phyloP scores from a whole-genome alignment of 2,329 filamentous ascomycete genomes.

The Penicillium sp. region DNA sequence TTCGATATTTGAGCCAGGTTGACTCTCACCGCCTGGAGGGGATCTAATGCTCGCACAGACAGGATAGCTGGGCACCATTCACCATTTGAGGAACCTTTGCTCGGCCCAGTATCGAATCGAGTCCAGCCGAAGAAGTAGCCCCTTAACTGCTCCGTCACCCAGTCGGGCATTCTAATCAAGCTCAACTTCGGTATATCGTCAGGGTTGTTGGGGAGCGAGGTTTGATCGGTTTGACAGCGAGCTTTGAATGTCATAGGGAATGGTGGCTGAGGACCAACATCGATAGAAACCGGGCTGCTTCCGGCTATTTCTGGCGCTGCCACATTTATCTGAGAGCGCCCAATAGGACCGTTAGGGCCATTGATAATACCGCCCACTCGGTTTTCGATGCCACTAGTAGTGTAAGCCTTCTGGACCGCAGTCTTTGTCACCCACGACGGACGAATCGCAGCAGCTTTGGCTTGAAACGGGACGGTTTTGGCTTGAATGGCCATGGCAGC shows the following conservation, averaged over 20 bases:
- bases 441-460: conserved; percentile 26
- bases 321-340: conserved; percentile 23
- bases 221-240: conserved; percentile 8
- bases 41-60: conserved; percentile 47
- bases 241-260: conserved; percentile 32
- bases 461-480: conserved; percentile 25
- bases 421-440: conserved; percentile 32
- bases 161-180: conserved; percentile 52
- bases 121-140: conserved; percentile 68
- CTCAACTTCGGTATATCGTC: conserved; percentile 56
- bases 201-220: conserved; percentile 43
- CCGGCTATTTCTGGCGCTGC: conserved; percentile 19
- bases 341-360: conserved; percentile 37
- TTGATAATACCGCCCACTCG: conserved; percentile 33
- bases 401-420: conserved; percentile 35
- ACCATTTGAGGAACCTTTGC: conserved; percentile 35
- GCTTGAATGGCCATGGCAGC: conserved; percentile 28
- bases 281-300: conserved; percentile 13
- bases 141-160: conserved; percentile 53
- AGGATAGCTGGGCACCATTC: conserved; percentile 62
- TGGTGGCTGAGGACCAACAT: conserved; percentile 33
- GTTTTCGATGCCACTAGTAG: conserved; percentile 29
- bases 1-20: conserved; percentile 51
- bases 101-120: conserved; percentile 33
- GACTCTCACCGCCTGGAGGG: conserved; percentile 48